Base-by-base conservation (phyloP, 495 filamentous ascomycete genomes). In the Hypoxylon lienhwacheense region DNA sequence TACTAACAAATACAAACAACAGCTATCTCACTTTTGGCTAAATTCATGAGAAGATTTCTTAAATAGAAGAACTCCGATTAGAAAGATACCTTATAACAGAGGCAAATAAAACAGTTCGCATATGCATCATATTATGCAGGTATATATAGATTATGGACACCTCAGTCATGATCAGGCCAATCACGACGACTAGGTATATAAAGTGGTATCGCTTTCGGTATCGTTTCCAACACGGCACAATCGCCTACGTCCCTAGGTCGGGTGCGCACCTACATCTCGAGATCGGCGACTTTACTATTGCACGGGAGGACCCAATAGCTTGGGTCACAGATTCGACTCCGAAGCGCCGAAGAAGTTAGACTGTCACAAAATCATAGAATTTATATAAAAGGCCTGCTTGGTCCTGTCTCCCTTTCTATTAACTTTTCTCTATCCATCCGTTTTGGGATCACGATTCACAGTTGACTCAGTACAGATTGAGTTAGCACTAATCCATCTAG, bases 121-220 rank as follows among this genome's bases (percentile, higher is more conserved):
- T n/a, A n/a, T n/a, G n/a, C n/a, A n/a, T n/a, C n/a, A n/a, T n/a
- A n/a, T n/a, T n/a, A n/a, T n/a, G n/a, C n/a, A n/a, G n/a, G n/a
- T 26, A 26, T 8, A 8, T 8, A 26, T 8, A 26, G 8, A 19
- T 1, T 31, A 4, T 25, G 14, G 1, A 6, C 15, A 20, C 1
- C 8, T 12, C 17, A 4, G 5, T 6, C 15, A 12, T 22, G n/a
- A 46, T 45, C 33, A 10, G 17, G 22, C 50, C 41, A 53, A 53
- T 46, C 17, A 17, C 32, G 6, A 36, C 19, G 25, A 29, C 15
- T n/a, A 33, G 17, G 1, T 22, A 20, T 22, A 15, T 14, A 20
- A 1, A n/a, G n/a, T 33, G 32, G 29, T 43, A 17, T 55, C 56
- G 56, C 22, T 54, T 28, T 60, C 56, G 56, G 3, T 54, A 54